These are phyloP conservation scores for Pythium rhizo-oryzae DNA, from an alignment of 352 stramenopile species.

Conservation along the genomic window DNA sequence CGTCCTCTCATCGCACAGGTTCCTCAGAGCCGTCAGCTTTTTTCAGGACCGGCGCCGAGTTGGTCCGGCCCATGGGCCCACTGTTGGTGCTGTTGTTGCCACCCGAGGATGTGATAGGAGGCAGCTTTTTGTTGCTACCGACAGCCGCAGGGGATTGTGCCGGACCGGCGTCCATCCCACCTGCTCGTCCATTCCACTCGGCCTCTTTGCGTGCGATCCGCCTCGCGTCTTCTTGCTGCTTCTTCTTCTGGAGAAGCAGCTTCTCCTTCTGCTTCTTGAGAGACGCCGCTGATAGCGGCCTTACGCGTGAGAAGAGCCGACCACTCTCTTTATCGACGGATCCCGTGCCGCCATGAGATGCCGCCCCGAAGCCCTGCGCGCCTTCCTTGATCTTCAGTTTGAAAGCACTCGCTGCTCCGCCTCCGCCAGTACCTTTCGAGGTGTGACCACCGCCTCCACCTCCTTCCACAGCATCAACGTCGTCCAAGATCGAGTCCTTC, in stretches of 20 bases:
- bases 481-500: slow-evolving; percentile 14
- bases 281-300: slow-evolving; percentile 58
- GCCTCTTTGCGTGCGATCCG: slow-evolving; percentile 66
- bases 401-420: slow-evolving; percentile 43
- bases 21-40: slow-evolving; percentile 42
- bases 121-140: slow-evolving; percentile 57
- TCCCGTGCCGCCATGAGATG: neutral
- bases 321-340: slow-evolving; percentile 59
- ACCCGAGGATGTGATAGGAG: slow-evolving; percentile 43
- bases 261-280: slow-evolving; percentile 82
- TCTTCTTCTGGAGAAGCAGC: slow-evolving; percentile 55
- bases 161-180: slow-evolving; percentile 57
- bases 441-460: neutral
- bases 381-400: slow-evolving; percentile 62
- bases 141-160: slow-evolving; percentile 10
- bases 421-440: neutral
- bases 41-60: slow-evolving; percentile 65
- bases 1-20: slow-evolving; percentile 10
- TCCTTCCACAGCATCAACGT: slow-evolving; percentile 7
- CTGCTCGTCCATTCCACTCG: slow-evolving; percentile 76
- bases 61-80: slow-evolving; percentile 36
- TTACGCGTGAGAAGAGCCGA: slow-evolving; percentile 57
- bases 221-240: slow-evolving; percentile 64
- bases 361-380: slow-evolving; percentile 18
- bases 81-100: slow-evolving; percentile 12